Conservation (phyloP, 345 rosid genomes). For the Corymbia maculata region DNA sequence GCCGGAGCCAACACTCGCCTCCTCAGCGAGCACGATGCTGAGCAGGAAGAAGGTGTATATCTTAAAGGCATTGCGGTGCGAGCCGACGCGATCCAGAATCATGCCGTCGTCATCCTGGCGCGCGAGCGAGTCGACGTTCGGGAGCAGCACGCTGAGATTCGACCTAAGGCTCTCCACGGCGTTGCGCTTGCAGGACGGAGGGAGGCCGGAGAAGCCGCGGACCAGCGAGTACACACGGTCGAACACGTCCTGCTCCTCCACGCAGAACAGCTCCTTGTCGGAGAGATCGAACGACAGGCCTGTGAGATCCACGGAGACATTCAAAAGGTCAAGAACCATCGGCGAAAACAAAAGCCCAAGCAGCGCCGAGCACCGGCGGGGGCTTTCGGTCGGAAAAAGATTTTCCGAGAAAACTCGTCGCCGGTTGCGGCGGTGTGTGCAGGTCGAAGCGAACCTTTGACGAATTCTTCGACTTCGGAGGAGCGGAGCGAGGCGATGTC, state of each 20-base stretch:
- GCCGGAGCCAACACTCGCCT: constrained; percentile 19
- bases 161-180: constrained; percentile 81
- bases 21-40: constrained; percentile 52
- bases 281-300: constrained; percentile 91
- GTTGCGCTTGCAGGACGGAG: constrained; percentile 50
- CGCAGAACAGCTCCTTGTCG: constrained; percentile 79
- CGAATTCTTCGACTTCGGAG: constrained; percentile 74
- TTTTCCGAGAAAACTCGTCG: not conserved
- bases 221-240: constrained; percentile 77
- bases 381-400: no score
- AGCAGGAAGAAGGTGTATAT: constrained; percentile 81
- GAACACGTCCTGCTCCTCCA: constrained; percentile 81
- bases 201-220: constrained; percentile 40
- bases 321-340: not conserved
- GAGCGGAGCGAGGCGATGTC: constrained; percentile 50
- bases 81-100: constrained; percentile 47
- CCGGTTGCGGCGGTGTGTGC: not conserved
- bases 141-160: constrained; percentile 88
- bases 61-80: constrained; percentile 88
- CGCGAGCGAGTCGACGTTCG: constrained; percentile 75
- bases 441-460: constrained; percentile 50
- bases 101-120: constrained; percentile 46
- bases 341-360: not conserved
- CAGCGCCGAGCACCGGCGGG: no score
- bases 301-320: constrained; percentile 9